Percentiles rank a stretch among this genome's conserved stretches.
phyloP scores from a whole-genome alignment of 805 yeast genomes.

The Cyberlindnera euphorbiae region DNA sequence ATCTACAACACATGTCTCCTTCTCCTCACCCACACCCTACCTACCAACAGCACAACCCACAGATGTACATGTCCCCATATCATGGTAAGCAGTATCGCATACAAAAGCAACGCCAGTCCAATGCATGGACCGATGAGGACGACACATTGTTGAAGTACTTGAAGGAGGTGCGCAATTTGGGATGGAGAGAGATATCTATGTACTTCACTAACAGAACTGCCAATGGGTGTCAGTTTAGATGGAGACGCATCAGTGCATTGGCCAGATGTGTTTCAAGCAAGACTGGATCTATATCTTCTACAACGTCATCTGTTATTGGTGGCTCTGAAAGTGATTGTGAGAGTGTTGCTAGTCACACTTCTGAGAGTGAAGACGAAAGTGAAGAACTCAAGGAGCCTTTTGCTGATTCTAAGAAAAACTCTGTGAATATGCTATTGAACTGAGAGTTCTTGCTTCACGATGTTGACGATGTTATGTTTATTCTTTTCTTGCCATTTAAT shows the following conservation, averaged over 20 bases:
- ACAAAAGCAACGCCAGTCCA: conserved; percentile 22
- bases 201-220: conserved; percentile 68
- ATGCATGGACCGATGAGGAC: conserved; percentile 63
- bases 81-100: conserved; percentile 8
- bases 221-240: conserved; percentile 72
- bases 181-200: conserved; percentile 72
- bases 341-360: no score
- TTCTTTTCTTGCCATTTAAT: not conserved
- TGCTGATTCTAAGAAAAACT: not conserved
- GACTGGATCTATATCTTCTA: conserved; percentile 1
- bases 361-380: no score
- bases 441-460: not conserved
- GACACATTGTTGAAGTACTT: conserved; percentile 54
- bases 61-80: no score
- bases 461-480: no score
- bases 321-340: conserved; percentile 4
- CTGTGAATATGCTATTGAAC: conserved; percentile 4
- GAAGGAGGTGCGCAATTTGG: conserved; percentile 63
- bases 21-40: not conserved
- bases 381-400: not conserved
- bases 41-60: conserved; percentile 1
- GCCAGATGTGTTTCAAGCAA: conserved; percentile 8
- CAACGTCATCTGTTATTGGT: not conserved
- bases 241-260: conserved; percentile 46
- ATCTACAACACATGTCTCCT: conserved; percentile 1